A percentile compares a stretch with the other conserved stretches of the same genome.
These are phyloP conservation scores for Fragilaria radians DNA, from an alignment of 108 stramenopile species.

Conservation along the genomic window DNA sequence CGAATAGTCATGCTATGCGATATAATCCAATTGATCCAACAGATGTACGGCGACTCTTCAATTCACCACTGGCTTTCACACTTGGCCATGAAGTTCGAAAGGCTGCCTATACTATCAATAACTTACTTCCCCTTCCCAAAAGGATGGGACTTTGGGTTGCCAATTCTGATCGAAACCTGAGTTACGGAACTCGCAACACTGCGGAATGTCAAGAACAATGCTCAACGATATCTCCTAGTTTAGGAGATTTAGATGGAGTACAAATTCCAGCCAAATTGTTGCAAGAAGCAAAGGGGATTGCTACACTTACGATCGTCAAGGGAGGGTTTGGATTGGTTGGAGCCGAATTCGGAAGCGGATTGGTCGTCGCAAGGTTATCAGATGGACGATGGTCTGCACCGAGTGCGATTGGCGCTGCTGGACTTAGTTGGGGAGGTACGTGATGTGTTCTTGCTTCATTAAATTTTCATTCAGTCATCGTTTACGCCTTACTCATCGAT, in stretches of 20 bases:
- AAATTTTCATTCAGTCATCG: too few species aligned
- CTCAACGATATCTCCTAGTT: constrained; percentile 44
- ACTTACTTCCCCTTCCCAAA: constrained; percentile 63
- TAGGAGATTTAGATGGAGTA: constrained; percentile 69
- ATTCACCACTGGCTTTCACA: constrained; percentile 81
- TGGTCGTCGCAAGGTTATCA: constrained; percentile 68
- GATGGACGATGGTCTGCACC: constrained; percentile 78
- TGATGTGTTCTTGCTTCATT: too few species aligned
- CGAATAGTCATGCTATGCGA: constrained; percentile 73
- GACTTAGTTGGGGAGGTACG: constrained; percentile 79
- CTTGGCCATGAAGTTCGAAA: constrained; percentile 88
- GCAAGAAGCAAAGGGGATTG: constrained; percentile 71
- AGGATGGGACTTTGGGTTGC: constrained; percentile 26
- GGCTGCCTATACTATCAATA: constrained; percentile 80
- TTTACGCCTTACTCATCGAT: neutral
- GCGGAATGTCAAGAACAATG: constrained; percentile 43
- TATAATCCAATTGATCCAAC: constrained; percentile 82
- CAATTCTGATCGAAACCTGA: too few species aligned
- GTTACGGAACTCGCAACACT: too few species aligned
- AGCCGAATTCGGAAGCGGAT: constrained; percentile 82
- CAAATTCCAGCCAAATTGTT: constrained; percentile 70
- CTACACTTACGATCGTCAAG: constrained; percentile 73
- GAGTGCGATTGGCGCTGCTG: constrained; percentile 77
- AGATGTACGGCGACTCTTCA: constrained; percentile 50
- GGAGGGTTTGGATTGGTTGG: constrained; percentile 81